These are phyloP conservation scores for Berberis thunbergii DNA, from an alignment of 164 flowering plant species.

Conservation along the genomic window DNA sequence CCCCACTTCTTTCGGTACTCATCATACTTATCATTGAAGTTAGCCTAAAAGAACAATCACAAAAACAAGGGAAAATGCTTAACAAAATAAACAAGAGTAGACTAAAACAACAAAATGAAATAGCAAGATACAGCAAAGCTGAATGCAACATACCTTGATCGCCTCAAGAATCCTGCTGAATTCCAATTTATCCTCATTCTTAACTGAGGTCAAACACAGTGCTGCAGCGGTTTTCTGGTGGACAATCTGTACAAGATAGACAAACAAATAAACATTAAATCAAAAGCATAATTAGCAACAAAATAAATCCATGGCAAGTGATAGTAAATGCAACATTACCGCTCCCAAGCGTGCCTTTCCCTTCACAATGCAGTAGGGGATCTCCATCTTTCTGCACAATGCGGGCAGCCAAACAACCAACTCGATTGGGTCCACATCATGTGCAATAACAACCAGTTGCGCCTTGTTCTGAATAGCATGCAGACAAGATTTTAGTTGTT, in stretches of 20 bases:
- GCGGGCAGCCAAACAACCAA: conserved; percentile 56
- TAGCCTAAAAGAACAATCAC: conserved; percentile 9
- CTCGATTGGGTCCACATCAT: conserved; percentile 59
- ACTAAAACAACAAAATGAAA: not conserved
- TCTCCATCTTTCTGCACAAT: conserved; percentile 69
- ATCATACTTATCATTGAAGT: conserved; percentile 36
- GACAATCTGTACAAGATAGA: conserved; percentile 9
- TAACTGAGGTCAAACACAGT: conserved; percentile 68
- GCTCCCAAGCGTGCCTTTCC: conserved; percentile 59
- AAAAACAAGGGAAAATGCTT: too few species aligned
- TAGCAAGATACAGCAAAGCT: not conserved
- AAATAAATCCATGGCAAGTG: not conserved
- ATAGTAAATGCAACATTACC: conserved; percentile 13
- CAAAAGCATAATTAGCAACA: not conserved
- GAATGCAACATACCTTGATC: conserved; percentile 43
- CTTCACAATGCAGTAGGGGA: conserved; percentile 80
- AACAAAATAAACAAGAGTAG: not conserved
- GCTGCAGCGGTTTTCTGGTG: conserved; percentile 44
- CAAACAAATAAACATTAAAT: not conserved
- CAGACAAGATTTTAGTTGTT: not conserved
- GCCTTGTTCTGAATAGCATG: conserved; percentile 24
- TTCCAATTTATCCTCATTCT: conserved; percentile 82
- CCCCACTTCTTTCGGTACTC: conserved; percentile 83
- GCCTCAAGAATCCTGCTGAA: conserved; percentile 78
- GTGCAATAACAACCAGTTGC: conserved; percentile 46